Conservation (phyloP, 148 eudicot genomes). For the Cornus controversa region DNA sequence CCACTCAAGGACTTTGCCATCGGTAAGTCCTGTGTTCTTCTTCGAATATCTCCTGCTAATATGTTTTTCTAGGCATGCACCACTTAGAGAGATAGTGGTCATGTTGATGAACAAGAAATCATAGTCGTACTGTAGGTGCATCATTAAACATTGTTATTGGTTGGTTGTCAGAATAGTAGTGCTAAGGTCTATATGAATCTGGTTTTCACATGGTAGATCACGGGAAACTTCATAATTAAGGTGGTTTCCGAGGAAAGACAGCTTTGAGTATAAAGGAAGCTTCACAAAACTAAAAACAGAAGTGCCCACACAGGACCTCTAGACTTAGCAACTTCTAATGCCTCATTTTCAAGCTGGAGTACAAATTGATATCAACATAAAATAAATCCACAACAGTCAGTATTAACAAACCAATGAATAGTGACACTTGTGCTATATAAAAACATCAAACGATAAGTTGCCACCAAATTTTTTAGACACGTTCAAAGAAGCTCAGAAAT, state of each 20-base stretch:
- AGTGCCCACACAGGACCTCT: background rate
- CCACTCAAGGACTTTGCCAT: conserved; percentile 53
- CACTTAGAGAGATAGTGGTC: background rate
- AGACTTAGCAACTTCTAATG: background rate
- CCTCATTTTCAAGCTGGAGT: background rate
- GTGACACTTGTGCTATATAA: background rate
- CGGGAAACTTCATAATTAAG: background rate
- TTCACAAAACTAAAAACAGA: no score
- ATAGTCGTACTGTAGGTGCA: background rate
- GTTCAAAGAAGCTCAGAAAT: background rate
- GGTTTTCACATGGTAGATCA: background rate
- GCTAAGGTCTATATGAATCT: background rate
- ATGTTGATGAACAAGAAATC: no score
- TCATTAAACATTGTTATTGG: background rate
- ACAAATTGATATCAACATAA: background rate
- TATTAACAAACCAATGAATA: background rate
- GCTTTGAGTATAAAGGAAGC: no score
- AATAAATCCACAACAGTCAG: background rate
- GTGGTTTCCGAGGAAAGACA: background rate
- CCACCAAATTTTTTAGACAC: background rate
- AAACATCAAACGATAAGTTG: background rate
- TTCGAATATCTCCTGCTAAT: background rate
- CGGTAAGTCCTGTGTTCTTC: conserved; percentile 36
- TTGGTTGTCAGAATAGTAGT: background rate
- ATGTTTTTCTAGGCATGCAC: background rate